Conservation (phyloP, 345 rosid genomes). For the Camelina sativa region DNA sequence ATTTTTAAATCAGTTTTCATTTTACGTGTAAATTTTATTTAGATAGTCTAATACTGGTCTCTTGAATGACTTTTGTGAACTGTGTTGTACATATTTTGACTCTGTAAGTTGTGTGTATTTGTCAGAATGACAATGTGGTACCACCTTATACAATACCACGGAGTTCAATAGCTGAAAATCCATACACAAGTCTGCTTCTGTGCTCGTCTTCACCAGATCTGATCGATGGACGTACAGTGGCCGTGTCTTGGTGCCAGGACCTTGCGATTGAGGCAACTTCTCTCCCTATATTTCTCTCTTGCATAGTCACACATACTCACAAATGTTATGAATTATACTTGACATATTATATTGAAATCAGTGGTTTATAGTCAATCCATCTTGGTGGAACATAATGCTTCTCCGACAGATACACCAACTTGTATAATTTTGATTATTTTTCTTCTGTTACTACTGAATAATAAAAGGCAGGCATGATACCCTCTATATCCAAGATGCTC, state of each 20-base stretch:
- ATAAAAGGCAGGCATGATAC: conserved; percentile 15
- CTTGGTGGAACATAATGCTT: neutral
- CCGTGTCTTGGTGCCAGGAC: conserved; percentile 81
- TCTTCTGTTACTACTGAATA: neutral
- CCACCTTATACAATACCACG: conserved; percentile 78
- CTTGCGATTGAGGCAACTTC: conserved; percentile 76
- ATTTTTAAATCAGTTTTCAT: conserved; percentile 20
- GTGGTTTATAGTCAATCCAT: conserved; percentile 12
- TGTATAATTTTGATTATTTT: conserved; percentile 6
- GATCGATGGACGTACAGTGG: conserved; percentile 46
- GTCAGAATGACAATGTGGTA: conserved; percentile 81
- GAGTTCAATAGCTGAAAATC: conserved; percentile 86
- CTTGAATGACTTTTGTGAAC: conserved; percentile 23
- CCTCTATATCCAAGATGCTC: conserved; percentile 24
- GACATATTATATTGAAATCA: conserved; percentile 13
- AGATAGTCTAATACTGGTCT: conserved; percentile 13
- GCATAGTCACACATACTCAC: conserved; percentile 12
- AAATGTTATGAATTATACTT: conserved; percentile 21
- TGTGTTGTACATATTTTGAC: conserved; percentile 27
- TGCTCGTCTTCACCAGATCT: conserved; percentile 59
- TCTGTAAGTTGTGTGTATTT: conserved; percentile 39
- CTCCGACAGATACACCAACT: neutral
- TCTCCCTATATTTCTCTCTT: conserved; percentile 29
- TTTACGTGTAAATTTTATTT: conserved; percentile 9
- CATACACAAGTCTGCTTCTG: conserved; percentile 81